Percentiles rank a stretch among this genome's conserved stretches.
These are phyloP conservation scores for Leptographium procerum DNA, from an alignment of 2,329 filamentous ascomycete genomes.

Conservation along the genomic window DNA sequence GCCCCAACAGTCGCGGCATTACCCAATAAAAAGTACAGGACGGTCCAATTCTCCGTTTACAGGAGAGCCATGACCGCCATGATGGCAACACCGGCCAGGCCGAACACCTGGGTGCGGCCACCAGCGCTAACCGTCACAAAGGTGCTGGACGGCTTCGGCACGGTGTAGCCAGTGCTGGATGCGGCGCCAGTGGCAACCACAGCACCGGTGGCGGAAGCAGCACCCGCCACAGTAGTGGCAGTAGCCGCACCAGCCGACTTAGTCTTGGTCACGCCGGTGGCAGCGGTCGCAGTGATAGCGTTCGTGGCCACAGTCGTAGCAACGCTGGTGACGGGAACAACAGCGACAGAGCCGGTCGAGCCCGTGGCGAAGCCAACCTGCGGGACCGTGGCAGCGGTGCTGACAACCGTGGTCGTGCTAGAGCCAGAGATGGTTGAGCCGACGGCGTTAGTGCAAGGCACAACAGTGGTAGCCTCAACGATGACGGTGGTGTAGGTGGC, in stretches of 20 bases:
- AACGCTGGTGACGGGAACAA: slow-evolving; percentile 12
- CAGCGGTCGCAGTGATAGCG: not conserved
- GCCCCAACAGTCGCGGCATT: not conserved
- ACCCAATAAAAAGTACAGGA: not conserved
- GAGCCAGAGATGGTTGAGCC: slow-evolving; percentile 37
- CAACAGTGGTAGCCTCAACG: slow-evolving; percentile 38
- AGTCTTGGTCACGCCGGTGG: slow-evolving; percentile 24
- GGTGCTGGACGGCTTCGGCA: slow-evolving; percentile 21
- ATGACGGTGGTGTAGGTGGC: slow-evolving; percentile 34
- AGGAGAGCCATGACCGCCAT: slow-evolving; percentile 34
- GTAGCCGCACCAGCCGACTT: slow-evolving; percentile 12
- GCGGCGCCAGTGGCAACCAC: slow-evolving; percentile 8
- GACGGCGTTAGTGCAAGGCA: slow-evolving; percentile 35
- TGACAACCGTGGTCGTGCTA: slow-evolving; percentile 33
- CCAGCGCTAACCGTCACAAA: slow-evolving; percentile 27
- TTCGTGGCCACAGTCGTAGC: not conserved
- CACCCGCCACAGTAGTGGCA: slow-evolving; percentile 15
- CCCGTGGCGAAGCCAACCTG: slow-evolving; percentile 37
- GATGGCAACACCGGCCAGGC: slow-evolving; percentile 31
- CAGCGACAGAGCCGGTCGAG: slow-evolving; percentile 19
- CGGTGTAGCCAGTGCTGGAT: slow-evolving; percentile 18
- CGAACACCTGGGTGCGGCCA: slow-evolving; percentile 23
- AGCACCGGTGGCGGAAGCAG: slow-evolving; percentile 8
- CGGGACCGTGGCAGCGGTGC: slow-evolving; percentile 40
- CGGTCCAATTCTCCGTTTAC: slow-evolving; percentile 21